A percentile compares a stretch with the other conserved stretches of the same genome.
Conservation (phyloP, 1,139 yeast genomes). For the Saccharomyces uvarum region DNA sequence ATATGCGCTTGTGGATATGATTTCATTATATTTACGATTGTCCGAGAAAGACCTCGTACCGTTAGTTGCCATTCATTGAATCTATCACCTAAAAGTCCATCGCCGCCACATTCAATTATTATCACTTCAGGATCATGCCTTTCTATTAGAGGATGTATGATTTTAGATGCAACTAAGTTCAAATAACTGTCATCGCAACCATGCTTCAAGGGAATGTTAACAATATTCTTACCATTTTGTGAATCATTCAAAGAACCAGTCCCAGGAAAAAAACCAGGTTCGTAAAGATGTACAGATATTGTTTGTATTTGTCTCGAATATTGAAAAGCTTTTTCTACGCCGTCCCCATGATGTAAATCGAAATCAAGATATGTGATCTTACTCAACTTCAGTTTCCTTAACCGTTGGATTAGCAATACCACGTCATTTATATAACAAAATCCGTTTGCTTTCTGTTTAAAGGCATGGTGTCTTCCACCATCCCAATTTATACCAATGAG, state of each 20-base stretch:
- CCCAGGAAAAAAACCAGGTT: constrained; percentile 67
- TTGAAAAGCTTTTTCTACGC: constrained; percentile 61
- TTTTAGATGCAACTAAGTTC: constrained; percentile 33
- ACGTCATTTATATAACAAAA: constrained; percentile 70
- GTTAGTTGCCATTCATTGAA: constrained; percentile 65
- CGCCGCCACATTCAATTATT: constrained; percentile 65
- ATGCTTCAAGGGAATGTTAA: constrained; percentile 50
- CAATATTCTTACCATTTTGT: constrained; percentile 32
- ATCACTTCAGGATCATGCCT: constrained; percentile 44
- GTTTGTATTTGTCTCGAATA: constrained; percentile 51
- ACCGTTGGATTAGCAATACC: constrained; percentile 44
- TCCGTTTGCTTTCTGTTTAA: constrained; percentile 52
- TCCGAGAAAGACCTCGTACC: constrained; percentile 41
- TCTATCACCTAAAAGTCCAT: constrained; percentile 56
- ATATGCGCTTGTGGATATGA: constrained; percentile 31
- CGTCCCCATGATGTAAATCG: constrained; percentile 77
- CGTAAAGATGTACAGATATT: constrained; percentile 57
- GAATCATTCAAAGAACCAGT: constrained; percentile 43
- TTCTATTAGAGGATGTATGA: constrained; percentile 40
- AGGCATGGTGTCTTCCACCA: constrained; percentile 75
- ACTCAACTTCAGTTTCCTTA: constrained; percentile 40
- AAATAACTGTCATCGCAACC: constrained; percentile 49
- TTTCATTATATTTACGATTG: constrained; percentile 34
- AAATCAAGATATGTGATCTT: constrained; percentile 58
- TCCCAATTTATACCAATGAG: constrained; percentile 60